Conservation (phyloP, 495 filamentous ascomycete genomes). For the Penicillium flavigenum region DNA sequence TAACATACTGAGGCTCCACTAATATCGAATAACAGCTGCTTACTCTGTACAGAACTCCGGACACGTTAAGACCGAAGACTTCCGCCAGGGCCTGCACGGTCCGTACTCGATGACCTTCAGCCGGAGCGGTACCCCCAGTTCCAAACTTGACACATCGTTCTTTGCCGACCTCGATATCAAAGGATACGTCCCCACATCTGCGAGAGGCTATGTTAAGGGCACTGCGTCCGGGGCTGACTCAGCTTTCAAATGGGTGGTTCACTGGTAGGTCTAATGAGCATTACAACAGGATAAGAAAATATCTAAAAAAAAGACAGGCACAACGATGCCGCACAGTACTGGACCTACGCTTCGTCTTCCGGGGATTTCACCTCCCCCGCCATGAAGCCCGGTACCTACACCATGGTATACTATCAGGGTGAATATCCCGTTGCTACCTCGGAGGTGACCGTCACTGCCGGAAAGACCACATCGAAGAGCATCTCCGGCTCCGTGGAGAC, state of each 20-base stretch:
- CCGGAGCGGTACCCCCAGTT: conserved; percentile 53
- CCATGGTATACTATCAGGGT: conserved; percentile 65
- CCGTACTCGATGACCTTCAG: conserved; percentile 64
- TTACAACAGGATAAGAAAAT: accelerated
- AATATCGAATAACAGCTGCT: neutral
- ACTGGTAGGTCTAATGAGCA: conserved; percentile 44
- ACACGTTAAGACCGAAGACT: conserved; percentile 62
- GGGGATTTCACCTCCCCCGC: conserved; percentile 60
- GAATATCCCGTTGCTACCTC: conserved; percentile 57
- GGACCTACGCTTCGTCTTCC: conserved; percentile 53
- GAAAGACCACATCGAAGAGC: conserved; percentile 49
- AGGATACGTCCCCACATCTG: conserved; percentile 55
- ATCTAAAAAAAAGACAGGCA: conserved; percentile 28
- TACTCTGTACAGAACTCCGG: conserved; percentile 45
- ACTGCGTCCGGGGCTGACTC: conserved; percentile 54
- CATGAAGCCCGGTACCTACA: conserved; percentile 68
- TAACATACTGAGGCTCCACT: neutral
- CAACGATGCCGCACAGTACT: conserved; percentile 63
- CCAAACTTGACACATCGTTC: conserved; percentile 57
- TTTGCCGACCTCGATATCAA: conserved; percentile 56
- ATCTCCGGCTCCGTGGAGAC: conserved; percentile 50
- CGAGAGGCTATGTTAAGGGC: conserved; percentile 58
- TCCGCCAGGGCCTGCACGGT: conserved; percentile 64
- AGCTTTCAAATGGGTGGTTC: conserved; percentile 53
- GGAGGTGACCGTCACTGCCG: conserved; percentile 55